Base-by-base conservation (phyloP, 2,329 filamentous ascomycete species). In the Magnaporthiopsis rhizophila region DNA sequence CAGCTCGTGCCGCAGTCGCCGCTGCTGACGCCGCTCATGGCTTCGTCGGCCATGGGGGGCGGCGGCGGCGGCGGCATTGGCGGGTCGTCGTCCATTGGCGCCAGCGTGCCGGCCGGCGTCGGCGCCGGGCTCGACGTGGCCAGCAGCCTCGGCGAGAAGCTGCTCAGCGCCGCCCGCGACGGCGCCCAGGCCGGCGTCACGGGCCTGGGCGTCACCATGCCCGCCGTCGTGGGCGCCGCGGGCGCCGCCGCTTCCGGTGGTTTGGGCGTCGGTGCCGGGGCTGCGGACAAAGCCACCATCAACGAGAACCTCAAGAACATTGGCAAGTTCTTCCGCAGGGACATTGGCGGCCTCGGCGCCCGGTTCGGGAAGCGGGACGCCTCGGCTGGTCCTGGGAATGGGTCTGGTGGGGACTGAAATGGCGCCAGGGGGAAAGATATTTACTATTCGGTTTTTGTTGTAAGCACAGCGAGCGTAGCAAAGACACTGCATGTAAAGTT, bases 251-350 rank as follows among this genome's bases (percentile, higher is more conserved):
- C 28, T n/a, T n/a, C n/a, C n/a, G n/a, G n/a, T 5, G 28, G 28
- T 30, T 30, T 30, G 28, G 28, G 28, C 28, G 28, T 30, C 3
- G 5, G 28, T 5, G 28, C 5, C 28, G 28, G 28, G 28, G 28
- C 28, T 30, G 28, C 28, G 28, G 81, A 85, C 64, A 86, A 89
- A 71, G 86, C 85, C 9, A 91, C 89, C 63, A 85, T 97, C 68
- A 96, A 97, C 73, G 93, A 96, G 76, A 97, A 97, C 76, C 74
- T 98, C 76, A 93, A 92, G 79, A 97, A 92, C 74, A 91, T 99
- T 77, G 94, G 94, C 30, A 97, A 96, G 77, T 97, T 98, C 78
- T 98, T 98, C 80, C 87, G 89, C 67, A 82, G 94, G 67, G 94
- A 97, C 78, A 88, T 94, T 67, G 90, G 90, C 36, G 86, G 88